These are phyloP conservation scores for Erythrophleum ivorense DNA, from an alignment of 331 rosid genomes.

Conservation along the genomic window DNA sequence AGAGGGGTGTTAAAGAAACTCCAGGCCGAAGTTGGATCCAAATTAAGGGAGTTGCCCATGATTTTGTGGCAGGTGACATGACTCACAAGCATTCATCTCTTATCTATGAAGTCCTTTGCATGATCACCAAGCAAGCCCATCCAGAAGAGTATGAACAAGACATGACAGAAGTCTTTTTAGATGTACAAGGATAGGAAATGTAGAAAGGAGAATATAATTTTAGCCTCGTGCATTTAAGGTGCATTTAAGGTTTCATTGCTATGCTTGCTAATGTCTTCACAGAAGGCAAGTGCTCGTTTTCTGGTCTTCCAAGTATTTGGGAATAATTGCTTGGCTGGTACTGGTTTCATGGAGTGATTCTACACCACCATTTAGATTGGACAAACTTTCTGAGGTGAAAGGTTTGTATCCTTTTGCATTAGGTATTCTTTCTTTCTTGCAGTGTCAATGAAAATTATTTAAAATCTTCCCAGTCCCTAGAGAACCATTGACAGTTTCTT, in stretches of 20 bases:
- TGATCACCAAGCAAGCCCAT: constrained; percentile 53
- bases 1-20: constrained; percentile 70
- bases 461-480: constrained; percentile 15
- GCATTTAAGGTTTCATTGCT: constrained; percentile 19
- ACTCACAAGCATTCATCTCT: constrained; percentile 58
- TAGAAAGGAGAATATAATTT: constrained; percentile 17
- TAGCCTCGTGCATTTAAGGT: background rate
- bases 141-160: constrained; percentile 42
- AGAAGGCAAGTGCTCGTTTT: constrained; percentile 31
- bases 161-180: constrained; percentile 11
- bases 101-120: constrained; percentile 56
- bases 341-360: constrained; percentile 6
- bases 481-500: background rate
- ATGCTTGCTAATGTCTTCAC: constrained; percentile 3
- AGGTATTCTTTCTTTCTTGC: constrained; percentile 15
- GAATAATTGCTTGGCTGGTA: background rate
- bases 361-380: background rate
- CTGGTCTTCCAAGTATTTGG: constrained; percentile 14
- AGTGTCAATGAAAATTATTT: background rate
- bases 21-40: constrained; percentile 77
- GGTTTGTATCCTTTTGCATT: constrained; percentile 5
- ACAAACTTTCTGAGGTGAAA: constrained; percentile 16
- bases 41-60: constrained; percentile 59
- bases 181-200: constrained; percentile 38
- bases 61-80: constrained; percentile 65